Evolutionary conservation across 2,329 filamentous ascomycete species (phyloP), one percentile per base, ranked within the genome.

Genomic region (Elsinoe ampelina): DNA sequence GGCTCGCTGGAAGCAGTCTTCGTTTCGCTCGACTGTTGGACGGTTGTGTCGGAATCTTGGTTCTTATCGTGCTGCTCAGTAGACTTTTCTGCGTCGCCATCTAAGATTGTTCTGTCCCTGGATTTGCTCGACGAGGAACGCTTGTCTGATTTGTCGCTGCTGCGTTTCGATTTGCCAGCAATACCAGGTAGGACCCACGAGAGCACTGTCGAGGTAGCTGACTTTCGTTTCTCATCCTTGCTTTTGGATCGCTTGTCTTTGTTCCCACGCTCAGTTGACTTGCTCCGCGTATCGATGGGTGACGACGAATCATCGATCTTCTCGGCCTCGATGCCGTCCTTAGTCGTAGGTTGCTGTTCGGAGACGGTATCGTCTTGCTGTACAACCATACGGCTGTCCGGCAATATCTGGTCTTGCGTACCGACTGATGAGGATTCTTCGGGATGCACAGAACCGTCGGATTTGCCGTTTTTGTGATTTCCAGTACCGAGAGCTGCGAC

Each of bases 111-210:
- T n/a, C 15, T 2, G 11, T 45, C 52, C 15, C 19, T 35, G 15
- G 52, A 32, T 39, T 43, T 55, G 52, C 52, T 55, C 10, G 38
- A 42, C 11, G 38, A 55, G 19, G 36, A 41, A 19, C 52, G 55
- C 55, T 57, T 42, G 11, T 35, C 19, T 15, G 52, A 57, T 35
- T 57, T 58, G 30, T 57, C 47, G 41, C 58, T 60, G 38, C 60
- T 51, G 17, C 42, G 55, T 43, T 56, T 59, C 36, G 42, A 57
- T 17, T 38, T 58, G 20, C 45, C 20, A 13, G 34, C n/a, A 26
- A 26, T 57, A 3, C 54, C 15, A 32, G 52, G 38, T 13, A 57
- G 34, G 2, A 57, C 41, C 54, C 41, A 47, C 13, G 54, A 57
- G 5, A 50, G 36, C 19, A 57, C 41, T 26, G 42, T 30, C 11